Base-by-base conservation (phyloP, 192 early-diverging fungal genomes). In the Dimargaris xerosporica region DNA sequence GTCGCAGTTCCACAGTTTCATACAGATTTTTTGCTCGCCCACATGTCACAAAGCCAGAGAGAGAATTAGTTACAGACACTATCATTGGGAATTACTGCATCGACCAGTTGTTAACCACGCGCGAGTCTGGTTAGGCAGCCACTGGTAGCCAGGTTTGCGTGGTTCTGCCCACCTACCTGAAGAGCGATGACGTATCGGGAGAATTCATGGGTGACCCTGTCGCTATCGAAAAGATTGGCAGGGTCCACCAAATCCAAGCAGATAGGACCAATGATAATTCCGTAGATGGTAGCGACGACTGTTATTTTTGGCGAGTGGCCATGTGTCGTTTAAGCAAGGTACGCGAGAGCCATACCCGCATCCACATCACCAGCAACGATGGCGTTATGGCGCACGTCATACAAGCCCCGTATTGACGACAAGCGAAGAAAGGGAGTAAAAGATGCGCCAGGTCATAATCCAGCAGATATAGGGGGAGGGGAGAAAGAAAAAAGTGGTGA, bases 271-370 rank as follows among this genome's bases (percentile, higher is more conserved):
- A 91, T 70, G n/a, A 88, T 71, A 23, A 98, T 88, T 4, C 95
- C 95, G 54, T 89, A 78, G 15, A 87, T 66, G 23, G 83, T 85
- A 10, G 94, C 83, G 0, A 98, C 84, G 39, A 97, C 82, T 83
- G 54, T 42, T 39, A 17, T 16, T 23, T n/a, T 39, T 25, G 3
- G n/a, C 45, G 21, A 29, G 51, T 19, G 23, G 34, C 48, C 34
- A 34, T 28, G 30, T 23, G 12, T 5, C n/a, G n/a, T 51, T 26
- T 17, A 45, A 10, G 54, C 26, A 52, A 64, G 50, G 25, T 23
- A 21, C 34, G 34, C 23, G 58, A 19, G 15, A 5, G 13, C 1
- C 0, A 44, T 45, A 17, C 5, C 12, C 29, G 50, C 43, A 45
- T 34, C 44, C 55, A 34, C 13, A 58, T 42, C 29, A 67, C 56